phyloP scores from a whole-genome alignment of 257 asterid genomes.

The Solanum etuberosum region DNA sequence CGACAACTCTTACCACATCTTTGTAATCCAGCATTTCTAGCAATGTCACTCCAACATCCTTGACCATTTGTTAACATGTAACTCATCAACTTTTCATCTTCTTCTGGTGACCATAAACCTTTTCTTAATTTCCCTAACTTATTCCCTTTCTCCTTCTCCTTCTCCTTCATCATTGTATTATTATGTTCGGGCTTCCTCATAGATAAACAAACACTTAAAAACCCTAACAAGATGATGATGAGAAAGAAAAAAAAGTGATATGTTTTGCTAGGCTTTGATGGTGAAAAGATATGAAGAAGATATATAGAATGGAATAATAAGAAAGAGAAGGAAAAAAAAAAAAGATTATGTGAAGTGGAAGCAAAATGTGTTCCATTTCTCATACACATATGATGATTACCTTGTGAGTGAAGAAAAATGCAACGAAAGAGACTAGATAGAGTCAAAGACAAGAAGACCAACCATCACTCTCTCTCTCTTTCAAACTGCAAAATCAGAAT shows the following conservation, averaged over 20 bases:
- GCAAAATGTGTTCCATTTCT: constrained; percentile 60
- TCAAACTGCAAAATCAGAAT: background rate
- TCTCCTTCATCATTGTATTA: background rate
- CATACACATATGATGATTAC: constrained; percentile 56
- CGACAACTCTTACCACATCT: constrained; percentile 88
- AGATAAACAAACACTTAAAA: background rate
- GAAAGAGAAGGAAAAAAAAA: constrained; percentile 16
- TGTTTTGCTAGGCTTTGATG: constrained; percentile 18
- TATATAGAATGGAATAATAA: constrained; percentile 33
- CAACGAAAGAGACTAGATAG: constrained; percentile 33
- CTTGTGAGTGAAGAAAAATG: constrained; percentile 96
- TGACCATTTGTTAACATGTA: constrained; percentile 69
- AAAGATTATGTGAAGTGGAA: constrained; percentile 92
- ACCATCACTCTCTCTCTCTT: constrained; percentile 29
- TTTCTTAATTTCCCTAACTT: constrained; percentile 40
- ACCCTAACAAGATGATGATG: background rate
- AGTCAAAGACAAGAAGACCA: constrained; percentile 86
- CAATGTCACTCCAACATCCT: constrained; percentile 91
- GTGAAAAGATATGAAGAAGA: constrained; percentile 32
- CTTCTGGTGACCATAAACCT: constrained; percentile 90
- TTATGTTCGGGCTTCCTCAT: constrained; percentile 40
- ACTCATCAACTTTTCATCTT: constrained; percentile 70
- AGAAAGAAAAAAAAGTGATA: background rate
- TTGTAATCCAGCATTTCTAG: constrained; percentile 62
- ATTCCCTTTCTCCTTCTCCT: constrained; percentile 1